These are phyloP conservation scores for Syzygium jambos DNA, from an alignment of 345 rosid genomes.

Conservation along the genomic window DNA sequence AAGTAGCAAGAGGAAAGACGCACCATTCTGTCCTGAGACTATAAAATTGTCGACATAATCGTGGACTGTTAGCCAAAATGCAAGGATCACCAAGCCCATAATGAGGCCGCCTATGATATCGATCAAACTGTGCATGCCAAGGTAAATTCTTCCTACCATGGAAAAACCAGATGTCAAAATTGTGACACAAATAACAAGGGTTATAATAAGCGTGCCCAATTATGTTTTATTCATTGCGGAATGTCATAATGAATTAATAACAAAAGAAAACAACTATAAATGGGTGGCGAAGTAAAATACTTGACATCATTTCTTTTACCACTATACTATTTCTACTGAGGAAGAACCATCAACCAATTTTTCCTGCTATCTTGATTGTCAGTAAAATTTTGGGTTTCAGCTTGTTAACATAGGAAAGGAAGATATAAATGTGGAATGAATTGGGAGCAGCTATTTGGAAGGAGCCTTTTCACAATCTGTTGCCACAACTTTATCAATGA, in stretches of 20 bases:
- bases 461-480: background rate
- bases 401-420: background rate
- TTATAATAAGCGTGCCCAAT: background rate
- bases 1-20: background rate
- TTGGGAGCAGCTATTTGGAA: background rate
- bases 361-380: background rate
- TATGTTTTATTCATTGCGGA: background rate
- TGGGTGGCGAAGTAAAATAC: background rate
- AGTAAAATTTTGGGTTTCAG: background rate
- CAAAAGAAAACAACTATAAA: background rate
- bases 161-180: slow-evolving; percentile 19
- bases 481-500: background rate
- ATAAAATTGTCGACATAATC: slow-evolving; percentile 58
- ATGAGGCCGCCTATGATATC: slow-evolving; percentile 74
- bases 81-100: slow-evolving; percentile 60
- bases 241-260: background rate
- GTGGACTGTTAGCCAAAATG: slow-evolving; percentile 57
- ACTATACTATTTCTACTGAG: background rate
- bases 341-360: background rate
- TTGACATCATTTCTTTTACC: background rate
- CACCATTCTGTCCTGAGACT: slow-evolving; percentile 80
- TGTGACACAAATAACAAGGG: background rate
- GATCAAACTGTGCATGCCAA: slow-evolving; percentile 93
- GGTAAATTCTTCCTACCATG: slow-evolving; percentile 89
- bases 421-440: background rate